Percentiles rank a stretch among this genome's conserved stretches.
Conservation (phyloP, 2,329 filamentous ascomycete species). For the Tolypocladium pustulatum region DNA sequence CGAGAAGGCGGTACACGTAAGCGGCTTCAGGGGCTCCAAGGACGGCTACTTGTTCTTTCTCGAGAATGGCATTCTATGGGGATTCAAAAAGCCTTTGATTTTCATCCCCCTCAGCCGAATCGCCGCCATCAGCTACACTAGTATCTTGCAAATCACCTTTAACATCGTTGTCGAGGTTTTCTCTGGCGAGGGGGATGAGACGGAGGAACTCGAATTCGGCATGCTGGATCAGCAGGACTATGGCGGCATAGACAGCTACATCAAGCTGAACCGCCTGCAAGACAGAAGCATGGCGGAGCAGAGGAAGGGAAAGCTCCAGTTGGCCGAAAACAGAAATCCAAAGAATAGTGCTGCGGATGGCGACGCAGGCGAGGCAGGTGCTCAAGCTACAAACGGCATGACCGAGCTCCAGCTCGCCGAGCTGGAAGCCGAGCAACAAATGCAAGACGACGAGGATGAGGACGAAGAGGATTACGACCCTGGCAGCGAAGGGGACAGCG, state of each 20-base stretch:
- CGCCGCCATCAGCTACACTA: slow-evolving; percentile 55
- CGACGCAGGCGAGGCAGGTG: slow-evolving; percentile 14
- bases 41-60: slow-evolving; percentile 60
- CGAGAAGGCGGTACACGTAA: slow-evolving; percentile 56
- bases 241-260: slow-evolving; percentile 51
- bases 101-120: slow-evolving; percentile 54
- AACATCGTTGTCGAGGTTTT: slow-evolving; percentile 56
- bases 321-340: slow-evolving; percentile 45
- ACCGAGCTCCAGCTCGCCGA: slow-evolving; percentile 41
- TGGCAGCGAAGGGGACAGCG: slow-evolving; percentile 48
- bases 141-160: slow-evolving; percentile 57
- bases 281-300: slow-evolving; percentile 61
- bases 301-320: slow-evolving; percentile 51
- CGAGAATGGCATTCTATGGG: slow-evolving; percentile 57
- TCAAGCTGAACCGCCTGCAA: slow-evolving; percentile 49
- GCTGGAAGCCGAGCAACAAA: slow-evolving; percentile 37
- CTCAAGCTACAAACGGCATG: slow-evolving; percentile 26
- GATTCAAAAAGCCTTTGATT: slow-evolving; percentile 58
- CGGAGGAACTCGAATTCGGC: slow-evolving; percentile 54
- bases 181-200: slow-evolving; percentile 32
- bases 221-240: slow-evolving; percentile 65
- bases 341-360: slow-evolving; percentile 33
- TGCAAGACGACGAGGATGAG: slow-evolving; percentile 52
- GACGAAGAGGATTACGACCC: slow-evolving; percentile 59
- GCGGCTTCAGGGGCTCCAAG: slow-evolving; percentile 56